These are phyloP conservation scores for Colletotrichum sp. DNA, from an alignment of 2,329 filamentous ascomycete genomes.

Conservation along the genomic window DNA sequence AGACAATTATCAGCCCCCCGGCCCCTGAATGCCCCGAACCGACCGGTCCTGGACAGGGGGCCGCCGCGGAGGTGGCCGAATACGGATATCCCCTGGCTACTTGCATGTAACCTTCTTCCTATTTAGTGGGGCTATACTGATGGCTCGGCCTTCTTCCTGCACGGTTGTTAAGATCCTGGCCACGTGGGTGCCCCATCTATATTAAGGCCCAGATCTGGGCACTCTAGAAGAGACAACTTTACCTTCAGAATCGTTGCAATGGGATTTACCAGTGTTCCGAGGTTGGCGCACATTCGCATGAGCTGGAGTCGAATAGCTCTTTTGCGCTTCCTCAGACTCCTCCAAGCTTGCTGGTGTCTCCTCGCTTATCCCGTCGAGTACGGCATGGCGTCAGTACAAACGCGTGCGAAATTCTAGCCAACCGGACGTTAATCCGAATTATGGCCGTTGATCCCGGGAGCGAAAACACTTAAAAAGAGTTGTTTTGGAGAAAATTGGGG, in stretches of 20 bases:
- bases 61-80: neutral
- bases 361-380: no score
- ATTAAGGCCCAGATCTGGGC: neutral
- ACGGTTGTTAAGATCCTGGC: neutral
- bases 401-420: no score
- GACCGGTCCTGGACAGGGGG: neutral
- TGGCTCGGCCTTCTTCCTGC: neutral
- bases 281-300: neutral
- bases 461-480: no score
- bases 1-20: neutral
- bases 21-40: neutral
- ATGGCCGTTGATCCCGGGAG: no score
- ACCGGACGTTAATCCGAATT: no score
- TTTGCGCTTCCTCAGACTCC: neutral
- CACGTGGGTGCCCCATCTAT: neutral
- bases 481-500: no score
- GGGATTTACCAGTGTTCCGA: neutral
- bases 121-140: neutral
- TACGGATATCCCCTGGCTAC: neutral
- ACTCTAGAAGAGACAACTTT: neutral
- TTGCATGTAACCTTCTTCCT: neutral
- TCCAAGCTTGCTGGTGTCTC: neutral
- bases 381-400: no score
- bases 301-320: neutral
- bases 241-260: neutral